A percentile compares a stretch with the other conserved stretches of the same genome.
Conservation (phyloP, 2,329 filamentous ascomycete species). For the Colletotrichum siamense region DNA sequence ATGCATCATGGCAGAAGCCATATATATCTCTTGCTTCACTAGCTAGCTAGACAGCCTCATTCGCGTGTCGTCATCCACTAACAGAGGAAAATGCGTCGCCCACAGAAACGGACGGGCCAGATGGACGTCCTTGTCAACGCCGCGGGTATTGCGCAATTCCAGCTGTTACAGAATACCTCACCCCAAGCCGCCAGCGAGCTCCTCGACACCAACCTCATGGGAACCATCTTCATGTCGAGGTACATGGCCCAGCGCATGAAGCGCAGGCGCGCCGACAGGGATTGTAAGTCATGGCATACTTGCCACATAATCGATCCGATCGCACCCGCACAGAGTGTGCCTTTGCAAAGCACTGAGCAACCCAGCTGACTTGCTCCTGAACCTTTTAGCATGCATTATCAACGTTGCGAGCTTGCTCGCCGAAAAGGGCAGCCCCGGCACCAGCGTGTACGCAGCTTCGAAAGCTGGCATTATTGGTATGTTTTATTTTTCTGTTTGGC, state of each 20-base stretch:
- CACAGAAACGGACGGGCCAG: conserved; percentile 20
- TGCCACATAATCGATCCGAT: conserved; percentile 3
- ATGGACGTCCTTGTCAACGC: conserved; percentile 77
- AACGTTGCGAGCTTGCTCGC: conserved; percentile 83
- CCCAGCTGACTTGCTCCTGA: conserved; percentile 7
- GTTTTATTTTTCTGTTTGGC: conserved; percentile 25
- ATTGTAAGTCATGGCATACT: conserved; percentile 26
- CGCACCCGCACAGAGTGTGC: not conserved
- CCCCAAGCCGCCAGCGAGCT: conserved; percentile 59
- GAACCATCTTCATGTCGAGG: conserved; percentile 68
- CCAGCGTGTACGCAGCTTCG: conserved; percentile 76
- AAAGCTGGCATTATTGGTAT: conserved; percentile 80
- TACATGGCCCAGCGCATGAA: conserved; percentile 54
- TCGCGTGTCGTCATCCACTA: not conserved
- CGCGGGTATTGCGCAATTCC: conserved; percentile 74
- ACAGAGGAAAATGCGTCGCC: not conserved
- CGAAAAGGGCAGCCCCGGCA: conserved; percentile 70
- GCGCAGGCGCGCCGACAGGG: conserved; percentile 25
- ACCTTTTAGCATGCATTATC: conserved; percentile 68
- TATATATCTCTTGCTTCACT: not conserved
- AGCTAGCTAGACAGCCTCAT: not conserved
- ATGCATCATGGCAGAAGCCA: not conserved
- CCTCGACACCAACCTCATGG: conserved; percentile 73
- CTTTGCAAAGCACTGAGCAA: not conserved
- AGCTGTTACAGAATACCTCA: conserved; percentile 63